Percentiles rank a stretch among this genome's conserved stretches.
These are phyloP conservation scores for Anethum foeniculum DNA, from an alignment of 140 eudicot genomes.

Conservation along the genomic window DNA sequence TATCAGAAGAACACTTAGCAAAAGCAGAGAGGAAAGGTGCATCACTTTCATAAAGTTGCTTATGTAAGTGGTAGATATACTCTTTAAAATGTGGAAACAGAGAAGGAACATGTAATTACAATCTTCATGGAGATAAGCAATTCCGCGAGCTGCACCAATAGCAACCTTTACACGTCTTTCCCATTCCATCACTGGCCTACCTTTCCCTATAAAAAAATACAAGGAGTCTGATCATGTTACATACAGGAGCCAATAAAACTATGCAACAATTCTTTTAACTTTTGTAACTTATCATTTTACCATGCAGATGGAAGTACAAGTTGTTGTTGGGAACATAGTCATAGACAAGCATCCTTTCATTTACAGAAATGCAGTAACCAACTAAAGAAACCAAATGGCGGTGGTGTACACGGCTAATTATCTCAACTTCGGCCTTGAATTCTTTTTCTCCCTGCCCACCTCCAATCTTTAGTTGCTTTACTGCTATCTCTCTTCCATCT, in stretches of 20 bases:
- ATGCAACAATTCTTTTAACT: neutral
- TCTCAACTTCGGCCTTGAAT: constrained; percentile 88
- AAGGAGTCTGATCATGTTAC: neutral
- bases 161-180: constrained; percentile 73
- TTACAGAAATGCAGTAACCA: constrained; percentile 66
- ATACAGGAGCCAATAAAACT: neutral
- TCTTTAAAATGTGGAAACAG: neutral
- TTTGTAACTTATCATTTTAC: constrained; percentile 27
- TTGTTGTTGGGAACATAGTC: constrained; percentile 79
- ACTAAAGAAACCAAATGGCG: constrained; percentile 91
- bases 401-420: constrained; percentile 82
- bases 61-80: neutral
- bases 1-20: neutral
- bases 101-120: constrained; percentile 35
- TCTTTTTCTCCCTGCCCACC: constrained; percentile 97
- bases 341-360: constrained; percentile 71
- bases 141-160: constrained; percentile 84
- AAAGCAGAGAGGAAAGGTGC: neutral
- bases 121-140: constrained; percentile 89
- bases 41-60: neutral
- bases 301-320: constrained; percentile 86
- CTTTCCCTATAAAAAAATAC: constrained; percentile 44
- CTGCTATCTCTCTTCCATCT: constrained; percentile 84
- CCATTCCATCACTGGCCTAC: constrained; percentile 61
- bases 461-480: constrained; percentile 77